phyloP scores from a whole-genome alignment of 2,329 filamentous ascomycete species.

The Aureobasidium sp. region DNA sequence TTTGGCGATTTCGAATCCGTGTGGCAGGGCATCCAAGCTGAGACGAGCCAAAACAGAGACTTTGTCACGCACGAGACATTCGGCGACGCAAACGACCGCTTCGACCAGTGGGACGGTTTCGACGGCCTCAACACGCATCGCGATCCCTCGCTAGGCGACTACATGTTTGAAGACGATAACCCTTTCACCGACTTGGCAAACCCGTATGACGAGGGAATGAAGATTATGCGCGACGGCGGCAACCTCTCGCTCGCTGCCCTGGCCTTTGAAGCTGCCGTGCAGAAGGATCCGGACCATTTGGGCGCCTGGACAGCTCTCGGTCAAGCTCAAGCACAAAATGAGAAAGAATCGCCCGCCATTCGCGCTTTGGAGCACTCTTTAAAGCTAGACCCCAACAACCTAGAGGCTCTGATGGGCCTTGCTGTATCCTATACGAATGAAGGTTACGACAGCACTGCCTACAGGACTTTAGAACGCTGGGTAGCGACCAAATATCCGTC shows the following conservation, averaged over 20 bases:
- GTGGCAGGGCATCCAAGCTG: conserved; percentile 75
- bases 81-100: conserved; percentile 59
- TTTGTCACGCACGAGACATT: conserved; percentile 61
- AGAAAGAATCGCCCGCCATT: conserved; percentile 95
- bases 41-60: conserved; percentile 61
- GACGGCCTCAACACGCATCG: conserved; percentile 63
- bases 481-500: conserved; percentile 88
- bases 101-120: conserved; percentile 73
- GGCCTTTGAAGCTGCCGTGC: conserved; percentile 91
- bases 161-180: conserved; percentile 93
- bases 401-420: conserved; percentile 86
- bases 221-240: conserved; percentile 87
- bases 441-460: conserved; percentile 94
- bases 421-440: conserved; percentile 98
- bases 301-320: conserved; percentile 93
- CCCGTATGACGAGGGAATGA: conserved; percentile 86
- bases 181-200: conserved; percentile 73
- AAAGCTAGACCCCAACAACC: conserved; percentile 78
- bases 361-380: conserved; percentile 86
- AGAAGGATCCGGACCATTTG: conserved; percentile 79
- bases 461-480: conserved; percentile 94
- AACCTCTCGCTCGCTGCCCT: conserved; percentile 89
- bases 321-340: conserved; percentile 91
- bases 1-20: conserved; percentile 86
- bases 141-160: conserved; percentile 73